Base-by-base conservation (phyloP, 305 asterid species). In the Striga hermonthica region DNA sequence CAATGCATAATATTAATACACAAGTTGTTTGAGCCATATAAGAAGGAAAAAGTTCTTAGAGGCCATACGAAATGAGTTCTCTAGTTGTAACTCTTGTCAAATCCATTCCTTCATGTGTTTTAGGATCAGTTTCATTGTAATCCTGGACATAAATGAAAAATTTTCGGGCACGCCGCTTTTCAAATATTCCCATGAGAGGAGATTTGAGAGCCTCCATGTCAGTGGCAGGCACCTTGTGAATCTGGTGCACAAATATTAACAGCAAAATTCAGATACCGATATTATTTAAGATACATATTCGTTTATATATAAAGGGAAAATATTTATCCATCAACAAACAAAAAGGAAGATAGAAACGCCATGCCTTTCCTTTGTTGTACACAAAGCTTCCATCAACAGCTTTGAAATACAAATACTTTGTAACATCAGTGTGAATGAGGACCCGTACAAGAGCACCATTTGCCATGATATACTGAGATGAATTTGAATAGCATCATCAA, bases 201-300 rank as follows among this genome's bases (percentile, higher is more conserved):
- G 96, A 88, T 73, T 81, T 86, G 59, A 88, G 86, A 66, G 96
- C 96, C 79, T 88, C 96, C 91, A 88, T 84, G 72, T 88, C 96
- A 70, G 81, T 88, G 38, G 96, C 91, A 40, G 95, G 95, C 60
- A 87, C 95, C 85, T 87, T 87, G 81, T 87, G 91, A 60, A 87
- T 81, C 91, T 87, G 73, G 78, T 63, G 41, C 53, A 41, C 52
- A 9, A 22, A 48, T 59, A 59, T 67, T 64, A 53, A 67, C 74
- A 70, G 50, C 31, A 60, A 52, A 69, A 43, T 65, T 43, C 31
- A 68, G 67, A 22, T 9, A n/a, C 47, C 14, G 9, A 7, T 22
- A 52, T 28, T 9, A 7, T 15, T 52, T 52, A 50, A 13, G 9
- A 9, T 14, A 16, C 31, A 22, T 22, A 22, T 0, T 22, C 31